Base-by-base conservation (phyloP, 176 grass and related monocot species). In the Lolium rigidum region DNA sequence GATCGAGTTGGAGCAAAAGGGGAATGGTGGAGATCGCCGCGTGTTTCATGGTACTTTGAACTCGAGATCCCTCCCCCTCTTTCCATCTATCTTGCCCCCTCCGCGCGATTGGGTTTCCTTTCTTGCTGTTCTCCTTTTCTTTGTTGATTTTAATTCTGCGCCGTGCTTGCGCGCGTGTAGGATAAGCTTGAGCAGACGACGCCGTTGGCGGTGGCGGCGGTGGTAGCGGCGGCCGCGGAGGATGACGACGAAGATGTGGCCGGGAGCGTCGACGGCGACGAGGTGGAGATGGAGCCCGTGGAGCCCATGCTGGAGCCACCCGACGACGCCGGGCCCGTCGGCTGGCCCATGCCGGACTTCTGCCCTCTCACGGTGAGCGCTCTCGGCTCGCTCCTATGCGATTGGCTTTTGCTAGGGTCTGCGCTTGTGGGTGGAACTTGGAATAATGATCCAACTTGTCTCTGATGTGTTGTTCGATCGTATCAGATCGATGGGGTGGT, bases 311-410 rank as follows among this genome's bases (percentile, higher is more conserved):
- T 56, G 16, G 90, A 95, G 66, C 90, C 93, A 4, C 58, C 72
- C 43, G 93, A 89, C 52, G 90, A 92, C 11, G 84, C 87, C 44
- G 80, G 77, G 3, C 88, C 90, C 44, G 84, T 86, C 4, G 54
- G 49, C 52, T 92, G 86, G 86, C 93, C 93, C 25, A 89, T 93
- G 90, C 88, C 89, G 55, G 86, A 94, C 56, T 91, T 85, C 37
- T 91, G 82, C 80, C 92, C 89, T 73, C 67, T 94, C 81, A 91
- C 76, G 76, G 92, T 94, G 49, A 81, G 92, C 17, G 54, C 31
- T 35, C 31, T 35, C 31, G 31, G 31, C 31, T 35, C 31, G 31
- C 31, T 35, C 31, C 31, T 35, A 35, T 35, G 31, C 31, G 31
- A 35, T 35, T 35, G 31, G 31, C 31, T 35, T 35, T 35, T 35